Evolutionary conservation across 2,329 filamentous ascomycete genomes (phyloP).

Genomic region (Aureobasidium vineae): DNA sequence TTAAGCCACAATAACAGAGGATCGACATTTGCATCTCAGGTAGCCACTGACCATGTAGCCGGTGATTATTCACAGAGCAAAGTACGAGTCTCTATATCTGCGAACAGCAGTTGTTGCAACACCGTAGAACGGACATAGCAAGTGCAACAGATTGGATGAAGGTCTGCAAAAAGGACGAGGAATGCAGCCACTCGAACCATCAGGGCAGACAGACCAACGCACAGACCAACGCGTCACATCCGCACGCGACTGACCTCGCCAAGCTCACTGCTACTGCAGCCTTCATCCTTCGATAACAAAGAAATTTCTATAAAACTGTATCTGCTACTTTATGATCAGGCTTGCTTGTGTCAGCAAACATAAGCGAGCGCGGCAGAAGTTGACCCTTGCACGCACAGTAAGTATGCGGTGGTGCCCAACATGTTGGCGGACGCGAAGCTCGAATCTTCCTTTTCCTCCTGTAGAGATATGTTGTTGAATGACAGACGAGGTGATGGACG

Average conservation of each 20-base stretch:
- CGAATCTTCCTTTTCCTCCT: background rate
- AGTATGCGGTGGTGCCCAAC: background rate
- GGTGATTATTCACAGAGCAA: no score
- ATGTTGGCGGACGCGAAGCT: background rate
- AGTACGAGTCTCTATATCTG: no score
- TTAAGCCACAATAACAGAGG: background rate
- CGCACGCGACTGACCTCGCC: background rate
- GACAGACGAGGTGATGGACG: background rate
- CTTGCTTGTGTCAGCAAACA: background rate
- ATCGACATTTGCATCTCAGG: background rate
- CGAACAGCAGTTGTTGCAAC: no score
- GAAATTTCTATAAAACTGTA: background rate
- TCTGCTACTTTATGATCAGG: background rate
- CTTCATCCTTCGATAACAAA: background rate
- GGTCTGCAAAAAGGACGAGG: no score
- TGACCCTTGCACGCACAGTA: background rate
- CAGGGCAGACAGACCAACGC: background rate
- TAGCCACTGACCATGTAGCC: background rate
- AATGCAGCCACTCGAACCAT: no score
- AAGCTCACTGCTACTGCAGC: background rate
- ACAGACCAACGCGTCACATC: background rate
- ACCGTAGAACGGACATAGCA: background rate
- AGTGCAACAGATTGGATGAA: background rate
- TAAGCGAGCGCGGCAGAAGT: background rate
- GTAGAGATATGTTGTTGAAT: no score